Percentiles rank a stretch among this genome's conserved stretches.
These are phyloP conservation scores for Penicillium odoratum DNA, from an alignment of 495 filamentous ascomycete genomes.

Conservation along the genomic window DNA sequence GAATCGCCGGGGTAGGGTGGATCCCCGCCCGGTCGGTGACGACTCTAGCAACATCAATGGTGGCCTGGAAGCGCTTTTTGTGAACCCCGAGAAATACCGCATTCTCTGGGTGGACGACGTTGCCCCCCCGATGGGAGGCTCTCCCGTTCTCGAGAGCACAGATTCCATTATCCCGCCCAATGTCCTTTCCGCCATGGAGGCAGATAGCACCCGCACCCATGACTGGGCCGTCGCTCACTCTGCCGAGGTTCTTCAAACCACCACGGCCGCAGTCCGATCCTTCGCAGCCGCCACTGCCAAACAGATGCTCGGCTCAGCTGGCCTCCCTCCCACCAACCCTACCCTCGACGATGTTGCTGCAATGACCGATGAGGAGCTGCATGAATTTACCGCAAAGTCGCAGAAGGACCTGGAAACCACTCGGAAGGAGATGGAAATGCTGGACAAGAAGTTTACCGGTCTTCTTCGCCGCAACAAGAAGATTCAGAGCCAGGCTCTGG, in stretches of 20 bases:
- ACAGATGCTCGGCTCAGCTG: conserved; percentile 42
- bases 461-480: conserved; percentile 53
- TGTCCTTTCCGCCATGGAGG: conserved; percentile 46
- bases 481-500: conserved; percentile 43
- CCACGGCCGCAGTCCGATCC: conserved; percentile 43
- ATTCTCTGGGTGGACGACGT: conserved; percentile 44
- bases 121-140: conserved; percentile 24
- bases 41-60: conserved; percentile 44
- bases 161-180: conserved; percentile 39
- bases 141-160: conserved; percentile 24
- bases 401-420: conserved; percentile 44
- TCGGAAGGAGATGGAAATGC: conserved; percentile 44
- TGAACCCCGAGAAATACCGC: conserved; percentile 44
- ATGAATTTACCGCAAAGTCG: conserved; percentile 35
- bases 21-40: conserved; percentile 36
- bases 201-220: conserved; percentile 43
- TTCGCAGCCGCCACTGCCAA: conserved; percentile 44
- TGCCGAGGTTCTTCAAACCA: conserved; percentile 43
- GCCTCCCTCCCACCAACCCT: conserved; percentile 32
- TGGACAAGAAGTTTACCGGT: conserved; percentile 48
- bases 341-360: conserved; percentile 44
- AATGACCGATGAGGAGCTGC: conserved; percentile 45
- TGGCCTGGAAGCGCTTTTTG: conserved; percentile 45
- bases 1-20: conserved; percentile 41
- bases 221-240: conserved; percentile 48